Evolutionary conservation across 169 alveolate genomes (phyloP).

Genomic region (Eimeria sp.): DNA sequence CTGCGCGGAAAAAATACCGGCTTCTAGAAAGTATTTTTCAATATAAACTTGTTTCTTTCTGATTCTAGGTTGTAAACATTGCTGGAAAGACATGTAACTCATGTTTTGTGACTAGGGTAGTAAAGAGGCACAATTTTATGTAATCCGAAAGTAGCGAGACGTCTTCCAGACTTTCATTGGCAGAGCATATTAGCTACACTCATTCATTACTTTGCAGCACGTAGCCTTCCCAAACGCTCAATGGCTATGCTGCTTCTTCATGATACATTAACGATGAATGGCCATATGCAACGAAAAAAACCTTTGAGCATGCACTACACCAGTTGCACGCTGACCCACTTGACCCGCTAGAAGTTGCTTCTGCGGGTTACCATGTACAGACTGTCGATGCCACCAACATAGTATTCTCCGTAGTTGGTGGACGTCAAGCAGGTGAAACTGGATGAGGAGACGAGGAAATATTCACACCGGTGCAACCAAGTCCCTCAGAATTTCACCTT

Average conservation of each 20-base stretch:
- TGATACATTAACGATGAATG: not conserved
- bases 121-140: too few relatives aligned
- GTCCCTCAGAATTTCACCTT: not conserved
- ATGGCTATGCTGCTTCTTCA: not conserved
- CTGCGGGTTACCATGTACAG: not conserved
- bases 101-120: not conserved
- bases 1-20: not conserved
- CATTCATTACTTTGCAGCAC: not conserved
- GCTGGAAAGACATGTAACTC: not conserved
- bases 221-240: not conserved
- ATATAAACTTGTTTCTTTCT: not conserved
- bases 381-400: not conserved
- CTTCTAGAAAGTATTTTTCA: not conserved
- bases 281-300: not conserved
- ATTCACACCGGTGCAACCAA: not conserved
- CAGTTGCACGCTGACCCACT: not conserved
- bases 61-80: not conserved
- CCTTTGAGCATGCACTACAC: not conserved
- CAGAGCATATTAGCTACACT: not conserved
- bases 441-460: not conserved
- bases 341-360: not conserved
- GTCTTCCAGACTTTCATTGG: not conserved
- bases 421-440: not conserved
- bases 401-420: not conserved
- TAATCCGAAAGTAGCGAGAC: not conserved